Evolutionary conservation across 2,329 filamentous ascomycete genomes (phyloP).

Genomic region (Apiospora aurea): DNA sequence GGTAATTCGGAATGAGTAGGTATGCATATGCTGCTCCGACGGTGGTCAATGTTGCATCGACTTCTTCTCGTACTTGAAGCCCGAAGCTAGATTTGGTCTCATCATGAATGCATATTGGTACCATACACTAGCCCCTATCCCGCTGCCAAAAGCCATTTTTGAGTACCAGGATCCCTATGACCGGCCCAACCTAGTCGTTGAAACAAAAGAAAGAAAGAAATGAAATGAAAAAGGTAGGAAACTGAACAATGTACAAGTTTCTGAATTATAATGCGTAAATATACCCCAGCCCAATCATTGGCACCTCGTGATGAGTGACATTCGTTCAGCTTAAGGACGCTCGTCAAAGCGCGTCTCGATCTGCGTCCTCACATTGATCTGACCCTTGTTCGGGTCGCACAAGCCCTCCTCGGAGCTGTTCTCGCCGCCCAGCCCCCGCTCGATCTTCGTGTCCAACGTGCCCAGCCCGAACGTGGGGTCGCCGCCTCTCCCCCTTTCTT

Average conservation of each 20-base stretch:
- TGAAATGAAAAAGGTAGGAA: neutral
- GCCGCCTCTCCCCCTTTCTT: slow-evolving; percentile 7
- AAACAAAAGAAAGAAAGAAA: neutral
- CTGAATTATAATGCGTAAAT: neutral
- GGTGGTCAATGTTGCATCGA: no score
- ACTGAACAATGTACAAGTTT: neutral
- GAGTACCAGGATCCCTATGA: neutral
- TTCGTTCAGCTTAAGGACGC: neutral
- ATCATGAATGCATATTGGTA: neutral
- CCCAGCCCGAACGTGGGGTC: neutral
- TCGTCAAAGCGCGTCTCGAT: slow-evolving; percentile 28
- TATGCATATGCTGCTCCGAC: no score
- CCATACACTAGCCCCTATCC: neutral
- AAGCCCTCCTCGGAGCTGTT: slow-evolving; percentile 28
- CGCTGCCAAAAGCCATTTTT: neutral
- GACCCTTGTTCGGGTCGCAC: slow-evolving; percentile 19
- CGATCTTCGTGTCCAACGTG: slow-evolving; percentile 14
- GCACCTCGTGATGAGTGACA: neutral
- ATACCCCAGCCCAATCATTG: neutral
- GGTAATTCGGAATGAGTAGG: neutral
- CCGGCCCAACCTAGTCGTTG: neutral
- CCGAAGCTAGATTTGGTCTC: neutral
- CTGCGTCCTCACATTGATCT: slow-evolving; percentile 27
- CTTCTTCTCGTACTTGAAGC: neutral
- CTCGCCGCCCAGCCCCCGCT: slow-evolving; percentile 24